Conservation (phyloP, 2,329 filamentous ascomycete genomes). For the Rutstroemia sydowiana region DNA sequence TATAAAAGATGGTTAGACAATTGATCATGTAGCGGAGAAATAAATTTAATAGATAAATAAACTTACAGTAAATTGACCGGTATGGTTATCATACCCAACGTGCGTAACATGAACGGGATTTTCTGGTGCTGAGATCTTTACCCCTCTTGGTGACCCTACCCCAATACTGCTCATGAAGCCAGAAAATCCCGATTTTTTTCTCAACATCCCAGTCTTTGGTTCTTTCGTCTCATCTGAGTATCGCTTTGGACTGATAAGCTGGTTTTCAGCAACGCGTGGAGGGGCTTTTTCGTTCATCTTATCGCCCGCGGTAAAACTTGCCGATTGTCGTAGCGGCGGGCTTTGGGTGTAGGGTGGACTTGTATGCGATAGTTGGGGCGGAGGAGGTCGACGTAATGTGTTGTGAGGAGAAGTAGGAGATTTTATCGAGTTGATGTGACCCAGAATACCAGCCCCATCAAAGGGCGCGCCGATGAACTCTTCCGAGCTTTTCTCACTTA, state of each 20-base stretch:
- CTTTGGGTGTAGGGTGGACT: constrained; percentile 44
- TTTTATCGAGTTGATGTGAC: constrained; percentile 46
- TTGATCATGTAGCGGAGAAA: background rate
- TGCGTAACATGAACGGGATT: constrained; percentile 98
- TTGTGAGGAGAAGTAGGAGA: constrained; percentile 29
- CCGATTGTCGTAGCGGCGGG: constrained; percentile 56
- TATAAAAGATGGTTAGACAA: constrained; percentile 32
- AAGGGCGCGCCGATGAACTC: constrained; percentile 59
- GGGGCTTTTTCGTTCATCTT: constrained; percentile 42
- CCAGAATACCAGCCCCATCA: constrained; percentile 55
- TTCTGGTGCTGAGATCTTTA: constrained; percentile 93
- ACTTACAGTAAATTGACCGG: constrained; percentile 84
- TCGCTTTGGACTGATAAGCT: constrained; percentile 54
- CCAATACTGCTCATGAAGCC: constrained; percentile 75
- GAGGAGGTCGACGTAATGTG: constrained; percentile 34
- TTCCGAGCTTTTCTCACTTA: constrained; percentile 43
- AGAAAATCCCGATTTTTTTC: constrained; percentile 85
- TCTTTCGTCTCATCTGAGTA: constrained; percentile 72
- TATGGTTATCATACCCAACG: constrained; percentile 93
- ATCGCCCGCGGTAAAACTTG: constrained; percentile 52
- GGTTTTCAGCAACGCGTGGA: constrained; percentile 37
- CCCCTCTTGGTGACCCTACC: constrained; percentile 79
- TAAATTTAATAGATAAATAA: background rate
- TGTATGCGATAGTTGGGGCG: constrained; percentile 42
- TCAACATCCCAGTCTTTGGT: constrained; percentile 50